These are phyloP conservation scores for Calvatia gigantea DNA, from an alignment of 768 basidiomycete genomes.

Conservation along the genomic window DNA sequence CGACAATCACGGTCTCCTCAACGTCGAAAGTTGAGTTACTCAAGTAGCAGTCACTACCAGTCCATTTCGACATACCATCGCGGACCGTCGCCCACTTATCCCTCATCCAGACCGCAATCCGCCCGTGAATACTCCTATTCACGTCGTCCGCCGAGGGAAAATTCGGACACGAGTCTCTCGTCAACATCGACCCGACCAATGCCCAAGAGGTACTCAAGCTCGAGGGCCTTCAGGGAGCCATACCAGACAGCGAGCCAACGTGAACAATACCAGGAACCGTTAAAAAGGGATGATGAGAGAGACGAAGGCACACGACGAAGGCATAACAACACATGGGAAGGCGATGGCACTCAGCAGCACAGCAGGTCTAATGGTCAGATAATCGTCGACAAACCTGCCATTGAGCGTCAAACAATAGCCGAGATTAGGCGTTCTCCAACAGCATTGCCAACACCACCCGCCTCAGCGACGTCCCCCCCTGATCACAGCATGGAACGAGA, in stretches of 20 bases:
- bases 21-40: neutral
- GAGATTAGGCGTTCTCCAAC: neutral
- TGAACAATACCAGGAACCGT: neutral
- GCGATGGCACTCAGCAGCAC: neutral
- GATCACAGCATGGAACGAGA: neutral
- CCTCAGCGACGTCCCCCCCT: neutral
- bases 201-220: neutral
- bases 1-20: slow-evolving; percentile 1
- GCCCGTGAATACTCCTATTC: neutral
- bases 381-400: neutral
- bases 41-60: neutral
- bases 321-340: neutral
- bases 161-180: neutral
- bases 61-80: neutral
- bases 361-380: neutral
- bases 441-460: neutral
- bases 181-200: neutral
- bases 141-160: neutral
- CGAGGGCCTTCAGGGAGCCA: neutral
- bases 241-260: neutral
- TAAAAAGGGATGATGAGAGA: neutral
- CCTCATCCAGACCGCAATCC: neutral
- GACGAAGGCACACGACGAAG: neutral
- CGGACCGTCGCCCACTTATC: neutral
- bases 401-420: neutral